These are phyloP conservation scores for Boletus pseudo-olivaceus DNA, from an alignment of 768 basidiomycete genomes.

Conservation along the genomic window DNA sequence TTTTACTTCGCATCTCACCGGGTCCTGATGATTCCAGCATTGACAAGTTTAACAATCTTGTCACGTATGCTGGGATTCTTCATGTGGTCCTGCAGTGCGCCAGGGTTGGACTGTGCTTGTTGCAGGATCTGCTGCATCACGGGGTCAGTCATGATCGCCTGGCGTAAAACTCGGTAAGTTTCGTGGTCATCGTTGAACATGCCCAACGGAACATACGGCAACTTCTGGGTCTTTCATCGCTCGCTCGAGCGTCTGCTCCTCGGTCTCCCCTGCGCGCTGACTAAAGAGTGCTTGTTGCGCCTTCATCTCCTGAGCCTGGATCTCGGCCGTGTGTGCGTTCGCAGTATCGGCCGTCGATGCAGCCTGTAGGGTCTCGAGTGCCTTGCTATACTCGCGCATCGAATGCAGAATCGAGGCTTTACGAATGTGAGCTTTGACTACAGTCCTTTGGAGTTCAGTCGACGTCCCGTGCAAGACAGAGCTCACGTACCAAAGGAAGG, in stretches of 20 bases:
- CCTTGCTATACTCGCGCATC: slow-evolving; percentile 91
- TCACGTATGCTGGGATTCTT: slow-evolving; percentile 78
- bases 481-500: slow-evolving; percentile 66
- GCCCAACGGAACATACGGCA: slow-evolving; percentile 53
- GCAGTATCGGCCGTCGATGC: slow-evolving; percentile 79
- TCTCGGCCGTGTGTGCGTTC: slow-evolving; percentile 79
- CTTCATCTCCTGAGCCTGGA: slow-evolving; percentile 77
- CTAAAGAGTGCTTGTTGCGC: slow-evolving; percentile 72
- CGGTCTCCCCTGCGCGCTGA: slow-evolving; percentile 79
- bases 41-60: slow-evolving; percentile 88
- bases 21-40: slow-evolving; percentile 91
- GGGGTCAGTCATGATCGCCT: slow-evolving; percentile 86
- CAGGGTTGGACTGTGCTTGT: slow-evolving; percentile 88
- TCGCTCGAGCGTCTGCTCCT: slow-evolving; percentile 88
- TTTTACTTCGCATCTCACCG: slow-evolving; percentile 40
- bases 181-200: background rate
- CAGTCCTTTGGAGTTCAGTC: background rate
- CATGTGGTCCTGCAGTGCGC: slow-evolving; percentile 92
- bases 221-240: slow-evolving; percentile 99
- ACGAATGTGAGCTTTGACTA: slow-evolving; percentile 92
- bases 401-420: slow-evolving; percentile 80
- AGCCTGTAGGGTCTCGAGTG: slow-evolving; percentile 76
- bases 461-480: background rate
- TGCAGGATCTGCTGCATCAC: slow-evolving; percentile 94
- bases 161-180: slow-evolving; percentile 9